Base-by-base conservation (phyloP, 2,329 filamentous ascomycete genomes). In the Fusarium oligoseptatum region DNA sequence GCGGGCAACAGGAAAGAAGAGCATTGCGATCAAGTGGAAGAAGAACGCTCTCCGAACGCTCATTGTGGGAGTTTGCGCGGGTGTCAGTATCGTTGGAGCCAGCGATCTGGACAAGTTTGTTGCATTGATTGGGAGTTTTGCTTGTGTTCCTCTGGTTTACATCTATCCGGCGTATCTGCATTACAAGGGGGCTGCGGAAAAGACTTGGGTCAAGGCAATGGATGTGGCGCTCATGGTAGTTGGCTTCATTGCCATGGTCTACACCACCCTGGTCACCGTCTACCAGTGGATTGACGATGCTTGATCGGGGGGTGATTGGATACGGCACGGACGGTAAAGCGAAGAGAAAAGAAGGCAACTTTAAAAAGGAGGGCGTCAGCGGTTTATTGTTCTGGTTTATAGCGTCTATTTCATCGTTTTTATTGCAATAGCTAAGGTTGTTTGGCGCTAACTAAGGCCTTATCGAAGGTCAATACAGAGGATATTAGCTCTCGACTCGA, bases 81-180 rank as follows among this genome's bases (percentile, higher is more conserved):
- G 85, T 22, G 85, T 94, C 50, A 87, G 91, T 17, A 89, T 92
- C 14, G 76, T 90, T 2, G 92, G 92, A 17, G 91, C 92, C 0
- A 90, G 88, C 48, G 91, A 94, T 80, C 84, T 95, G 70, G 92
- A 95, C 82, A 91, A 92, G 71, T 94, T 94, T 74, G 92, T 95
- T 14, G 91, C 92, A 0, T 83, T 95, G 56, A 94, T 94, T 73
- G 93, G 93, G 14, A 92, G 89, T 41, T 91, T 93, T 78, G 92
- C 92, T 2, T 95, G 93, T 76, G 91, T 95, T 64, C 93, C 93
- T 15, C 82, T 95, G 73, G 92, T 95, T 12, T 95, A 94, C 82
- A 93, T 95, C 68, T 95, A 94, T 79, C 93, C 93, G 50, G 88
- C 93, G 1, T 91, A 88, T 71, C 79, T 95, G 78, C 93, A 95